A percentile compares a stretch with the other conserved stretches of the same genome.
phyloP scores from a whole-genome alignment of 2,329 filamentous ascomycete genomes.

The Microdochium nivale region DNA sequence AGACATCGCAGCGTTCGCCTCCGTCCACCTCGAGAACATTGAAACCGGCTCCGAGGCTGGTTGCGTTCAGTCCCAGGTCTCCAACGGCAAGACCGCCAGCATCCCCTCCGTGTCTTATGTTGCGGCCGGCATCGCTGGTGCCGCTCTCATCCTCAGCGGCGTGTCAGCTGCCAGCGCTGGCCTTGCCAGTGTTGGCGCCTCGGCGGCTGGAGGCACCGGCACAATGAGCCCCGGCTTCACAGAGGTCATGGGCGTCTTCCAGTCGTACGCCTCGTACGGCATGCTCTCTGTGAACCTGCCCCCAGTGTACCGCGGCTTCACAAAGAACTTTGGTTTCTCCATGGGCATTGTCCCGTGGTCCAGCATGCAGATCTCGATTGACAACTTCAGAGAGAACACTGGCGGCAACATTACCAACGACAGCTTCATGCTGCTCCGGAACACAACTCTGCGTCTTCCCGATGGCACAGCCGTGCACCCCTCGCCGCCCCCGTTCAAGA shows the following conservation, averaged over 20 bases:
- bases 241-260: constrained; percentile 83
- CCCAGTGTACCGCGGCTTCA: constrained; percentile 77
- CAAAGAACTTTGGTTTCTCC: constrained; percentile 90
- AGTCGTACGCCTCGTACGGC: constrained; percentile 88
- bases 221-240: constrained; percentile 74
- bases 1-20: constrained; percentile 81
- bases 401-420: constrained; percentile 81
- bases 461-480: constrained; percentile 44
- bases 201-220: constrained; percentile 46
- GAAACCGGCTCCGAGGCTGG: constrained; percentile 58
- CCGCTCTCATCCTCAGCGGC: constrained; percentile 66
- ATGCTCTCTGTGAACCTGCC: constrained; percentile 93
- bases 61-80: constrained; percentile 73
- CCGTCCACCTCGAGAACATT: constrained; percentile 60
- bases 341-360: constrained; percentile 77
- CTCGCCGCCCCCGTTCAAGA: constrained; percentile 38
- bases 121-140: constrained; percentile 78
- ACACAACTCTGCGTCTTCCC: constrained; percentile 65
- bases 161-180: constrained; percentile 59
- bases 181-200: constrained; percentile 43
- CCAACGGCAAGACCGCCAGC: constrained; percentile 77
- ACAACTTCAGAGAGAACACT: constrained; percentile 69
- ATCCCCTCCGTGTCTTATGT: constrained; percentile 73
- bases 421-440: constrained; percentile 66
- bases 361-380: constrained; percentile 72